A percentile compares a stretch with the other conserved stretches of the same genome.
Evolutionary conservation across 2,329 filamentous ascomycete species (phyloP).

Genomic region (Celoporthe dispersa): DNA sequence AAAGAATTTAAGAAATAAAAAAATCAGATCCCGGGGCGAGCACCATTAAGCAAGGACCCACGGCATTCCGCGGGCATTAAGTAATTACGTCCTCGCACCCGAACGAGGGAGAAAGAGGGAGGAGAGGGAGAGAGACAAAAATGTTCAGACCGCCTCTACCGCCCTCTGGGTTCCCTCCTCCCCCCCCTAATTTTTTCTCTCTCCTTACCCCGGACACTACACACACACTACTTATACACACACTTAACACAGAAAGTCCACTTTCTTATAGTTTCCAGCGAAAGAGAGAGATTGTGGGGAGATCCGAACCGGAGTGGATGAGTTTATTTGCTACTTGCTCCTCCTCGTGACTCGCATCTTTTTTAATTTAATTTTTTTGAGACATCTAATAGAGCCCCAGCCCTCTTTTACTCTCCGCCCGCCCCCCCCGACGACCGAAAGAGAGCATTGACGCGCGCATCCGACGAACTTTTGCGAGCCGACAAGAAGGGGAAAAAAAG

Average conservation of each 20-base stretch:
- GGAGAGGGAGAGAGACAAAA: not conserved
- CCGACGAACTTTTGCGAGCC: constrained; percentile 8
- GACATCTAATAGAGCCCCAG: constrained; percentile 5
- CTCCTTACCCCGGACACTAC: not conserved
- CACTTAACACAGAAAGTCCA: not conserved
- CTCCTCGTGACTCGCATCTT: not conserved
- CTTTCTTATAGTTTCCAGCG: not conserved
- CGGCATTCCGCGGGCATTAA: not conserved
- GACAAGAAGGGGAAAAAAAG: not conserved
- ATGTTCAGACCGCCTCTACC: constrained; percentile 2
- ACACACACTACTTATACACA: not conserved
- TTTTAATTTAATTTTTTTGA: not conserved
- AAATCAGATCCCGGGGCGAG: not conserved
- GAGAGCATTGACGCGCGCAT: not conserved
- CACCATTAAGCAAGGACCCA: not conserved
- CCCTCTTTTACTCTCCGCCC: not conserved
- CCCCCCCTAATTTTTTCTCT: not conserved
- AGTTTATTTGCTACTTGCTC: not conserved
- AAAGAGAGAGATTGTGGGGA: not conserved
- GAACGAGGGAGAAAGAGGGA: not conserved
- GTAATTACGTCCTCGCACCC: not conserved
- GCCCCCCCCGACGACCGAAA: not conserved
- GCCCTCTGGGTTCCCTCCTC: not conserved
- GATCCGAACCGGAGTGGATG: not conserved
- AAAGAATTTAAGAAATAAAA: not conserved